phyloP scores from a whole-genome alignment of 2,329 filamentous ascomycete genomes.

The Diplodia seriata region DNA sequence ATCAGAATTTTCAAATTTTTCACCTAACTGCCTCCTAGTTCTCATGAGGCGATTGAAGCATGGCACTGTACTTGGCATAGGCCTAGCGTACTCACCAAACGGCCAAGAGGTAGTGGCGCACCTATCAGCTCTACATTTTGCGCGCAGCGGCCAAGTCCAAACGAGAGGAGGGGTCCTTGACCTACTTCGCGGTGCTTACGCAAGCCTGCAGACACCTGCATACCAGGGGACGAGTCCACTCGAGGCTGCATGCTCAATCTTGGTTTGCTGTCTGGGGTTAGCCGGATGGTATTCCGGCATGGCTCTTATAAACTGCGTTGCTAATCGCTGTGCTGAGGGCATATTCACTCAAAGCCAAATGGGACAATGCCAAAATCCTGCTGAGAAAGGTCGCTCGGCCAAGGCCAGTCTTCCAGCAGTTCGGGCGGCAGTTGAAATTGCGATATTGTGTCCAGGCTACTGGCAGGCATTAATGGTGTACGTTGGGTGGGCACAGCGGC shows the following conservation, averaged over 20 bases:
- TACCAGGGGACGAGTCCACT: not conserved
- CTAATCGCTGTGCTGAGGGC: not conserved
- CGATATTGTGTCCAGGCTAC: conserved; percentile 16
- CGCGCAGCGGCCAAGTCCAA: not conserved
- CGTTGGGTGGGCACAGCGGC: conserved; percentile 12
- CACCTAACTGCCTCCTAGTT: not conserved
- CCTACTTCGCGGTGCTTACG: conserved; percentile 11
- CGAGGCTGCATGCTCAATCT: not conserved
- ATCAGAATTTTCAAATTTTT: not conserved
- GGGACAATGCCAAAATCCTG: conserved; percentile 30
- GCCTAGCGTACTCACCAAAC: not conserved
- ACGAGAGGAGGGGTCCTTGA: not conserved
- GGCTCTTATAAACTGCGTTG: too few species aligned
- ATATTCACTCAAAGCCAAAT: conserved; percentile 18
- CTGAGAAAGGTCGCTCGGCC: conserved; percentile 37
- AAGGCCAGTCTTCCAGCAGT: conserved; percentile 53
- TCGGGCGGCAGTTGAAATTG: conserved; percentile 52
- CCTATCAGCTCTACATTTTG: not conserved
- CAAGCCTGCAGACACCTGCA: too few species aligned
- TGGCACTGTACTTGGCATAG: not conserved
- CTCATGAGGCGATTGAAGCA: not conserved
- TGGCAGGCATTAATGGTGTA: conserved; percentile 1
- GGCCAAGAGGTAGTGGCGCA: not conserved
- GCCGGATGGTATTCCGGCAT: not conserved
- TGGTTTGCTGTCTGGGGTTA: not conserved